These are phyloP conservation scores for Tuber microsphaerosporum DNA, from an alignment of 495 filamentous ascomycete genomes.

Conservation along the genomic window DNA sequence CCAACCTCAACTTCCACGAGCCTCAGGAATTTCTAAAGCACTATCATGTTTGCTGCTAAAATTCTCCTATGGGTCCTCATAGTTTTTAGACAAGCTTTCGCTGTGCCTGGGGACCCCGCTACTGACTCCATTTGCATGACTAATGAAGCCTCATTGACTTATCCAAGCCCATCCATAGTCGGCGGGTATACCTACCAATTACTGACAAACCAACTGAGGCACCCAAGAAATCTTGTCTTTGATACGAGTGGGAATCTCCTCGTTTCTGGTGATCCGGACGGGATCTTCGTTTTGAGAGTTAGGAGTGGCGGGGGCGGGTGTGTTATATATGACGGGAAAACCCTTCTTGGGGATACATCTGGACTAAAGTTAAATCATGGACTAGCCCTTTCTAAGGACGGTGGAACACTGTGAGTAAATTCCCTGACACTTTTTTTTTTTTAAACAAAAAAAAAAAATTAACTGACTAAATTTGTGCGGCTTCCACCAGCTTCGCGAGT, in stretches of 20 bases:
- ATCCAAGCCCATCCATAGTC: conserved; percentile 48
- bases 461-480: neutral
- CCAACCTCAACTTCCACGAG: neutral
- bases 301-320: conserved; percentile 51
- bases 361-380: conserved; percentile 57
- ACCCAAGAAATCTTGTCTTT: conserved; percentile 56
- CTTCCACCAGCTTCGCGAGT: conserved; percentile 48
- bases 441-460: neutral
- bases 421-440: neutral
- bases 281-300: conserved; percentile 52
- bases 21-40: neutral
- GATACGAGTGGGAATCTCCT: conserved; percentile 56
- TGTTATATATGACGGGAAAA: conserved; percentile 44
- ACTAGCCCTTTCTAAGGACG: conserved; percentile 56
- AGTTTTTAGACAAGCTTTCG: neutral
- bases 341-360: conserved; percentile 30
- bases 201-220: conserved; percentile 49
- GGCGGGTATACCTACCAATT: conserved; percentile 54
- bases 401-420: conserved; percentile 51
- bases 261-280: conserved; percentile 51
- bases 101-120: neutral
- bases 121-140: neutral
- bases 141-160: neutral
- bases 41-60: neutral
- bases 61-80: neutral